Conservation (phyloP, 441 rosid species). For the Adansonia grandidieri region DNA sequence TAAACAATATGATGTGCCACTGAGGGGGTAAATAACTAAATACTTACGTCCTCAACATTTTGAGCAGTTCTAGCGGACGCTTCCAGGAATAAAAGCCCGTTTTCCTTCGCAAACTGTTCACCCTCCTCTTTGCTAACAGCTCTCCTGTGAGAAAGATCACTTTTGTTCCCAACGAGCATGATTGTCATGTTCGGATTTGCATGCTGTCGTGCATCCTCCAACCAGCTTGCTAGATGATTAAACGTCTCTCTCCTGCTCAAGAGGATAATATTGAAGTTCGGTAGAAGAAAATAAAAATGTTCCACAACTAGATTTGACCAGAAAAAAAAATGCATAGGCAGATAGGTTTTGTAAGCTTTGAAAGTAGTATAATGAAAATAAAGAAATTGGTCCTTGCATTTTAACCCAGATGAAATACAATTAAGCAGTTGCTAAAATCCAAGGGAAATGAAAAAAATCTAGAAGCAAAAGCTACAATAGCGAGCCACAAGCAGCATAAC, state of each 20-base stretch:
- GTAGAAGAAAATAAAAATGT: constrained; percentile 19
- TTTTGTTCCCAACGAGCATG: constrained; percentile 57
- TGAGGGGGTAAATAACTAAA: background rate
- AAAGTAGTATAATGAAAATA: background rate
- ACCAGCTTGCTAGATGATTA: constrained; percentile 64
- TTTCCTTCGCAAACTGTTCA: constrained; percentile 58
- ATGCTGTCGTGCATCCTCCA: constrained; percentile 65
- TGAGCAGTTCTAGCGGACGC: constrained; percentile 66
- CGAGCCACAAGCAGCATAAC: background rate
- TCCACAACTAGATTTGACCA: background rate
- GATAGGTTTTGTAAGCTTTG: background rate
- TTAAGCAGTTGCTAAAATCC: background rate
- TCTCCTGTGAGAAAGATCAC: constrained; percentile 57
- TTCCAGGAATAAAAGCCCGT: constrained; percentile 56
- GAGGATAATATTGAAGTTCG: constrained; percentile 12
- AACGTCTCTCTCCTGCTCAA: constrained; percentile 57
- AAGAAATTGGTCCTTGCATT: background rate
- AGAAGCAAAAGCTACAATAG: background rate
- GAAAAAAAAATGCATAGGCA: background rate
- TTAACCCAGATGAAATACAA: background rate
- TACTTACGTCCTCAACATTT: constrained; percentile 58
- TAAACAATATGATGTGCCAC: background rate
- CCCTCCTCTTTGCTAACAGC: constrained; percentile 64
- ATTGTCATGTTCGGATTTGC: constrained; percentile 64
- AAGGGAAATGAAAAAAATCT: background rate